Percentiles rank a stretch among this genome's conserved stretches.
Conservation (phyloP, 177 flowering plant genomes). For the Telopea speciosissima region DNA sequence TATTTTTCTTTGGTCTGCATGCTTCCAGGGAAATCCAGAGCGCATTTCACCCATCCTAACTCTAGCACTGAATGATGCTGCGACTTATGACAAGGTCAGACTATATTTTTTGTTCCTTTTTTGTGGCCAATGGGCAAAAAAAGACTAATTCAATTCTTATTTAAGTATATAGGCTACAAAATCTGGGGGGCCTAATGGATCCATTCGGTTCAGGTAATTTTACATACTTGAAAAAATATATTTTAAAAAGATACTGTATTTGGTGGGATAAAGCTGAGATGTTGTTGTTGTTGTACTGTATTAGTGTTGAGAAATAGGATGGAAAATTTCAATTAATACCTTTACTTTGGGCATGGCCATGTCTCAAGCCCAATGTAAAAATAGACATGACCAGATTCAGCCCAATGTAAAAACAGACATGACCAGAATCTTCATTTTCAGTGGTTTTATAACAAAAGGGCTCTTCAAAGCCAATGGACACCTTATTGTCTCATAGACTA, state of each 20-base stretch:
- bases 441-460: neutral
- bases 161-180: slow-evolving; percentile 71
- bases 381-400: neutral
- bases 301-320: neutral
- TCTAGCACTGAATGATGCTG: slow-evolving; percentile 71
- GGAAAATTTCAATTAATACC: neutral
- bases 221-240: neutral
- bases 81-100: slow-evolving; percentile 91
- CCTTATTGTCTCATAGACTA: neutral
- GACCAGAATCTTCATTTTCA: neutral
- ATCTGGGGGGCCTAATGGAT: slow-evolving; percentile 95
- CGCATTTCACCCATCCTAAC: slow-evolving; percentile 65
- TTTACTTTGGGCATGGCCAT: neutral
- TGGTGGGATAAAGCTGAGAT: no score
- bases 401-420: neutral
- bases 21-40: slow-evolving; percentile 62
- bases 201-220: slow-evolving; percentile 80
- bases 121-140: neutral
- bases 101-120: neutral
- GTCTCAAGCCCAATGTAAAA: neutral
- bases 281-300: no score
- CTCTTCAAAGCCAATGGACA: neutral
- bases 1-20: neutral
- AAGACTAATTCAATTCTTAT: slow-evolving; percentile 20
- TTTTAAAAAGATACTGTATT: neutral